Evolutionary conservation across 192 early-diverging fungal species (phyloP).

Genomic region (Umbelopsis vinacea): DNA sequence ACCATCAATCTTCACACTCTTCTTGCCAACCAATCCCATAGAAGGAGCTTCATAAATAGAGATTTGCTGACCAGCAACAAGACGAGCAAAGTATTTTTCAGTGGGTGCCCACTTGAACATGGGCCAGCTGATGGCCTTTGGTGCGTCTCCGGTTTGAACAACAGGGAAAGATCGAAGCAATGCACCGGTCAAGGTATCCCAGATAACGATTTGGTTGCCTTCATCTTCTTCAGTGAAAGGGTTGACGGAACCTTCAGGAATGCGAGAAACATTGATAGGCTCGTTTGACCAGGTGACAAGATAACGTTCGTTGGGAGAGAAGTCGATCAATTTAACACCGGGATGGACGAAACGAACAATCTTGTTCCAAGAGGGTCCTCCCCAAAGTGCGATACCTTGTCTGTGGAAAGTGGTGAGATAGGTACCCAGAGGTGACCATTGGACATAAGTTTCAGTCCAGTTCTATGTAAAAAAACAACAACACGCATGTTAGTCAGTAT

Average conservation of each 20-base stretch:
- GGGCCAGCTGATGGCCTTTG: slow-evolving; percentile 82
- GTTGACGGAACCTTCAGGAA: slow-evolving; percentile 69
- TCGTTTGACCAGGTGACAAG: slow-evolving; percentile 91
- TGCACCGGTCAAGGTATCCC: slow-evolving; percentile 89
- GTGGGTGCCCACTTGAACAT: slow-evolving; percentile 97
- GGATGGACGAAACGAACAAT: slow-evolving; percentile 91
- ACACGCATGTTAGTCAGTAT: neutral
- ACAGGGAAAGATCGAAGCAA: slow-evolving; percentile 89
- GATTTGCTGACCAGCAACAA: slow-evolving; percentile 74
- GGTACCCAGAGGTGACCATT: slow-evolving; percentile 95
- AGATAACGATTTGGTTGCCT: slow-evolving; percentile 80
- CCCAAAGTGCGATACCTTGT: slow-evolving; percentile 96
- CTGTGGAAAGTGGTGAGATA: slow-evolving; percentile 94
- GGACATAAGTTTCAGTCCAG: slow-evolving; percentile 94
- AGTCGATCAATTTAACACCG: slow-evolving; percentile 89
- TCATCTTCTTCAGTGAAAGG: slow-evolving; percentile 73
- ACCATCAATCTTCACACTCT: slow-evolving; percentile 84
- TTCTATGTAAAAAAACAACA: slow-evolving; percentile 45
- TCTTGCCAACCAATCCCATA: slow-evolving; percentile 94
- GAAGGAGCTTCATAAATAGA: slow-evolving; percentile 92
- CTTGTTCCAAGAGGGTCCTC: slow-evolving; percentile 89
- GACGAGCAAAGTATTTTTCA: slow-evolving; percentile 93
- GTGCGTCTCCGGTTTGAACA: slow-evolving; percentile 49
- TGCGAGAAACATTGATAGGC: slow-evolving; percentile 64
- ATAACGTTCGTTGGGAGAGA: slow-evolving; percentile 93